Evolutionary conservation across 2,329 filamentous ascomycete species (phyloP), one percentile per base, ranked within the genome.

Genomic region (Lecanicillium sp.): DNA sequence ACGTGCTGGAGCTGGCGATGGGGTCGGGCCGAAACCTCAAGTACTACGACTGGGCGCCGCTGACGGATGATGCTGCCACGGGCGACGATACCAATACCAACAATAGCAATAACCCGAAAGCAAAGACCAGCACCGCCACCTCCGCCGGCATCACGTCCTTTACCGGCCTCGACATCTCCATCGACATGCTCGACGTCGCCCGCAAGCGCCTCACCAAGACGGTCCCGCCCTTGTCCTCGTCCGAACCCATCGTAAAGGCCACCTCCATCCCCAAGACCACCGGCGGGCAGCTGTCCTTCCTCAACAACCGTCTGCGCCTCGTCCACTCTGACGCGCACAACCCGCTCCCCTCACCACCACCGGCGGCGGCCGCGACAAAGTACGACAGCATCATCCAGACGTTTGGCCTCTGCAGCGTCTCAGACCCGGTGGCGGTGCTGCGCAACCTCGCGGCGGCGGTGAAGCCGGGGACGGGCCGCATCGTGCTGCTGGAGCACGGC

Each of bases 321-420:
- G 51, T 74, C 34, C 56, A 65, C 47, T 65, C 60, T 31, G 72
- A 77, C 46, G 71, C 69, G 3, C 64, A 68, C 43, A 46, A 58
- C 25, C 48, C 57, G 0, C 56, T 76, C 2, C 69, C 71, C 2
- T 39, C 54, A 5, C 57, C 64, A 43, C 61, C 49, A 37, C 32
- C 53, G 44, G 45, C 65, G 3, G 19, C 5, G n/a, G 22, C 33
- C 4, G 28, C 22, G 37, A 40, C 31, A 5, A 67, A 67, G 45
- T 82, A 81, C 59, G 78, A 82, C 58, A 80, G 76, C 2, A 60
- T 81, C 28, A 53, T 81, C 20, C 77, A 81, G 51, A 79, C 76
- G 0, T 81, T 82, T 58, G 77, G 77, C 4, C 66, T 82, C 18
- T 82, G 78, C 58, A 78, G 72, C 49, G 77, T 80, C 3, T 62